A percentile compares a stretch with the other conserved stretches of the same genome.
Evolutionary conservation across 1,284 basidiomycete genomes (phyloP).

Genomic region (Trichosporon asahii): DNA sequence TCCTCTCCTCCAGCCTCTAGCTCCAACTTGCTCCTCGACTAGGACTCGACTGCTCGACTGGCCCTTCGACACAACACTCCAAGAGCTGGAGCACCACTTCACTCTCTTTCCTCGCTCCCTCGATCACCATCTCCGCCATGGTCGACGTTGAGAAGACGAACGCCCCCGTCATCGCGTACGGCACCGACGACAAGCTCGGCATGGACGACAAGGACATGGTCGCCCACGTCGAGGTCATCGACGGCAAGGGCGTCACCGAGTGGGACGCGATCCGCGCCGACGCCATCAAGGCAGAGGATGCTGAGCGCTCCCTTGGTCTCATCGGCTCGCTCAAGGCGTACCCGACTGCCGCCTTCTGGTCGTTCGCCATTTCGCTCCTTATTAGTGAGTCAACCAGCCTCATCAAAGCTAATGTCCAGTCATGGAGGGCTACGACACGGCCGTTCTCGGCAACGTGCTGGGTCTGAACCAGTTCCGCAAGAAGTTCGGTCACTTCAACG

Average conservation of each 20-base stretch:
- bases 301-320: constrained; percentile 19
- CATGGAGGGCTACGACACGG: constrained; percentile 20
- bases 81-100: background rate
- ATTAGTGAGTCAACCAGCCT: constrained; percentile 11
- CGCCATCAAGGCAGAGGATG: constrained; percentile 23
- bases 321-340: constrained; percentile 18
- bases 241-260: background rate
- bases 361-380: constrained; percentile 21
- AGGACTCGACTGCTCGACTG: background rate
- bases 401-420: background rate
- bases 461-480: constrained; percentile 21
- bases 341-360: constrained; percentile 24
- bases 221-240: background rate
- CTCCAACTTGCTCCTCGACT: background rate
- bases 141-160: constrained; percentile 1
- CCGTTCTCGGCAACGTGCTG: constrained; percentile 16
- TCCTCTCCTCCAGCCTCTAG: background rate
- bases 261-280: constrained; percentile 15
- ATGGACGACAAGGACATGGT: background rate
- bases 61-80: background rate
- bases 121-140: background rate
- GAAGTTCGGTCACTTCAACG: constrained; percentile 17
- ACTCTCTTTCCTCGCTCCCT: background rate
- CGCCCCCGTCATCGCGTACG: background rate
- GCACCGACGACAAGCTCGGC: background rate